phyloP scores from a whole-genome alignment of 345 rosid genomes.

The Draba incana region DNA sequence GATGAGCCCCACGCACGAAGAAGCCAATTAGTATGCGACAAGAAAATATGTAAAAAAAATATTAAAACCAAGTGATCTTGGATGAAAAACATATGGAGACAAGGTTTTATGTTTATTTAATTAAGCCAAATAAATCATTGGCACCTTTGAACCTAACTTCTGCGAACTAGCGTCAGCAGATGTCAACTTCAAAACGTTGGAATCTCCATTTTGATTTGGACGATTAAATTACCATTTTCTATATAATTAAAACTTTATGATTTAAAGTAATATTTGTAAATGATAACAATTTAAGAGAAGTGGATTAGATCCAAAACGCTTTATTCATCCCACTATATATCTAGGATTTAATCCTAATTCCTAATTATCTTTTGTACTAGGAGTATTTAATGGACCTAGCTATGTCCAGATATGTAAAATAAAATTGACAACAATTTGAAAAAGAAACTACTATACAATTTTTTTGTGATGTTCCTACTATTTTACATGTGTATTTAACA shows the following conservation, averaged over 20 bases:
- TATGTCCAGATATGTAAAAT: not conserved
- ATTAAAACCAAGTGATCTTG: slow-evolving; percentile 28
- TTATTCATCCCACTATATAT: slow-evolving; percentile 7
- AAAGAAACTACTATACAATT: not conserved
- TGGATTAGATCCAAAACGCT: slow-evolving; percentile 27
- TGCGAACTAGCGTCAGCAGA: slow-evolving; percentile 49
- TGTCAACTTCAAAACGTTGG: slow-evolving; percentile 49
- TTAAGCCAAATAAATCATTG: slow-evolving; percentile 37
- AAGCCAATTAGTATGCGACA: slow-evolving; percentile 38
- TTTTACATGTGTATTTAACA: not conserved
- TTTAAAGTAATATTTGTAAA: not conserved
- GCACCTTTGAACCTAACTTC: slow-evolving; percentile 49
- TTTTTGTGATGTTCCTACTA: not conserved
- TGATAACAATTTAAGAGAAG: slow-evolving; percentile 16
- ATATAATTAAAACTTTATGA: not conserved
- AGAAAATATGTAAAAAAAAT: slow-evolving; percentile 13
- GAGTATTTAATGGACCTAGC: not conserved
- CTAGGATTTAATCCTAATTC: not conserved
- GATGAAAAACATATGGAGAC: slow-evolving; percentile 31
- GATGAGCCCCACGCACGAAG: slow-evolving; percentile 33
- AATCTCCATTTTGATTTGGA: slow-evolving; percentile 42
- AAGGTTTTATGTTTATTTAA: slow-evolving; percentile 32
- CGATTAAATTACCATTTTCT: slow-evolving; percentile 9
- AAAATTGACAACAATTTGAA: no score
- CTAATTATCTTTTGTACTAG: not conserved